A percentile compares a stretch with the other conserved stretches of the same genome.
These are phyloP conservation scores for Pseudogymnoascus sp. DNA, from an alignment of 2,329 filamentous ascomycete species.

Conservation along the genomic window DNA sequence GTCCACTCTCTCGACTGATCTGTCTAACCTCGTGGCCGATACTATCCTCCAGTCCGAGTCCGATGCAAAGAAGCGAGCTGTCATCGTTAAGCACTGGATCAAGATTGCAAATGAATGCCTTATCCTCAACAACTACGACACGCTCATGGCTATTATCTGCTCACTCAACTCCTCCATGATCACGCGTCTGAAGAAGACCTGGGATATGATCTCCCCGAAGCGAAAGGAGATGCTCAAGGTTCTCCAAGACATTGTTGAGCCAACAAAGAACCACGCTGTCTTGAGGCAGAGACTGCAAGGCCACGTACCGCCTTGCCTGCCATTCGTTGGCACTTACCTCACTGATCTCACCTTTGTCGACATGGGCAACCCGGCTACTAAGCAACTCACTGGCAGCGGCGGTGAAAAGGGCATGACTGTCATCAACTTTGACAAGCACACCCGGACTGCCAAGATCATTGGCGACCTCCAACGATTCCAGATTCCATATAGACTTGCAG, in stretches of 20 bases:
- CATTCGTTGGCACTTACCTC: slow-evolving; percentile 92
- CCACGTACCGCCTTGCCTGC: slow-evolving; percentile 83
- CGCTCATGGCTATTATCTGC: slow-evolving; percentile 93
- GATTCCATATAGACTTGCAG: slow-evolving; percentile 75
- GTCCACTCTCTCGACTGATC: slow-evolving; percentile 83
- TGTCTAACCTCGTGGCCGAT: slow-evolving; percentile 88
- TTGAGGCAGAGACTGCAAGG: slow-evolving; percentile 76
- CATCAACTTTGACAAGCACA: slow-evolving; percentile 97
- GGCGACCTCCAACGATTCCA: slow-evolving; percentile 94
- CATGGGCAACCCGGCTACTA: slow-evolving; percentile 81
- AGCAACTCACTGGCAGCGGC: slow-evolving; percentile 55
- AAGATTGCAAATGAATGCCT: slow-evolving; percentile 84
- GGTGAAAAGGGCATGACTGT: slow-evolving; percentile 62
- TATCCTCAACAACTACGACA: slow-evolving; percentile 91
- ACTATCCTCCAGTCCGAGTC: slow-evolving; percentile 73
- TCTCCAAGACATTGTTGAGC: slow-evolving; percentile 78
- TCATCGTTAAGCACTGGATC: slow-evolving; percentile 94
- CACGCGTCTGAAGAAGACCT: slow-evolving; percentile 77
- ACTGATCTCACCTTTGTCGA: slow-evolving; percentile 95
- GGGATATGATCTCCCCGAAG: slow-evolving; percentile 80
- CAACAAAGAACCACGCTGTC: slow-evolving; percentile 82
- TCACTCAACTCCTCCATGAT: slow-evolving; percentile 89
- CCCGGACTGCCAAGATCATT: slow-evolving; percentile 89
- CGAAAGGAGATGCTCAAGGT: slow-evolving; percentile 71
- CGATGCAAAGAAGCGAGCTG: slow-evolving; percentile 84